Evolutionary conservation across 805 yeast genomes (phyloP), one percentile per base, ranked within the genome.

Genomic region (Pichia membranifaciens): DNA sequence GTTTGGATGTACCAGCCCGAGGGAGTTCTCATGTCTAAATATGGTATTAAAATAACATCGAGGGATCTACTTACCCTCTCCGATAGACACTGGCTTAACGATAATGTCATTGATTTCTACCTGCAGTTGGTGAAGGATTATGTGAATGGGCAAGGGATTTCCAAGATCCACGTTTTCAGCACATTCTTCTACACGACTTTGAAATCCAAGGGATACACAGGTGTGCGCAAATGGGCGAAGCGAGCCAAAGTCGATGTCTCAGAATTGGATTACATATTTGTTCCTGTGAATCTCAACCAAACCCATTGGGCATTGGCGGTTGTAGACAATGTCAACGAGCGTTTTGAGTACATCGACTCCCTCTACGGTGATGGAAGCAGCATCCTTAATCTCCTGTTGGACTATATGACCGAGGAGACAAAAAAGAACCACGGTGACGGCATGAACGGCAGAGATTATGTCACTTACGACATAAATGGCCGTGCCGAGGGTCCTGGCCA

Each of bases 251-350:
- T 78, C 44, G 76, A 82, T 52, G 80, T 91, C 7, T 72, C 79
- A 3, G 73, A 76, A 38, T 69, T 85, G 54, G 84, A 83, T 39
- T 70, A 76, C 50, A 73, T 93, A 10, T 73, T 91, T 51, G 81
- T 86, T 9, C 99, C 99, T 0, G 82, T 93, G n/a, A 93, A 93
- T 58, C 70, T 85, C 21, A 75, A 78, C 66, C 79, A 81, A 47
- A 77, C 90, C 1, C 99, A 93, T 65, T 93, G 99, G 99, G 93
- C 95, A 2, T 67, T 89, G 25, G 89, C 91, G 0, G 84, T 83
- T 35, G 73, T 91, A 20, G 82, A 93, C 63, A 77, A 88, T 50
- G 66, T 65, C 38, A 66, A 71, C 4, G 72, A 74, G 54, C 70
- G 76, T 37, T 81, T 91, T 46, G 69, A 75, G 16, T 91, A 86